Conservation (phyloP, 1,139 yeast genomes). For the Saccharomycopsis hybrid region DNA sequence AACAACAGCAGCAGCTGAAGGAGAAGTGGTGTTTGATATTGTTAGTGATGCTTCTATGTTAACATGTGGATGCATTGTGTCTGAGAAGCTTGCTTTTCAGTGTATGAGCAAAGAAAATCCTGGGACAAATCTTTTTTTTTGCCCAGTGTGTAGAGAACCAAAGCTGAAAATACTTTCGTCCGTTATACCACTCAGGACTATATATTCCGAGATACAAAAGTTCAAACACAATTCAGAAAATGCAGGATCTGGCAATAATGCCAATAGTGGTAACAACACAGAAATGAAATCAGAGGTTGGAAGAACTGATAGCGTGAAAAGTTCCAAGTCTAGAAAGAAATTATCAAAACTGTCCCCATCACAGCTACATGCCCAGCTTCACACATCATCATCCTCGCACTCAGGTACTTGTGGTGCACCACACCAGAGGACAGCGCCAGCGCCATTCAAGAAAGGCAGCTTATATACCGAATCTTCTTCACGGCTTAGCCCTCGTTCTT, state of each 20-base stretch:
- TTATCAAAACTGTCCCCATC: background rate
- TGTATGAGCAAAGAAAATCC: background rate
- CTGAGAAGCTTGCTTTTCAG: constrained; percentile 38
- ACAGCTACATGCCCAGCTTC: background rate
- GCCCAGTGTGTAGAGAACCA: constrained; percentile 44
- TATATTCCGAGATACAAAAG: constrained; percentile 25
- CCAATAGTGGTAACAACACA: too few species aligned
- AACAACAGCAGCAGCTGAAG: background rate
- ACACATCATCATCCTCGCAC: too few species aligned
- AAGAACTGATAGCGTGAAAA: background rate
- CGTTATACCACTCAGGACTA: constrained; percentile 45
- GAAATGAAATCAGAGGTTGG: too few species aligned
- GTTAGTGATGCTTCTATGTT: constrained; percentile 47
- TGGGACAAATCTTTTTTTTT: constrained; percentile 25
- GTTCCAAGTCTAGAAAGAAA: background rate
- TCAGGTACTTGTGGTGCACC: too few species aligned
- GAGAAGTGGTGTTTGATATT: constrained; percentile 20
- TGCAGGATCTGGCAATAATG: background rate
- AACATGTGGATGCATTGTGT: constrained; percentile 67
- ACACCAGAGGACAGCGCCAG: background rate
- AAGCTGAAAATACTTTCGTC: constrained; percentile 37
- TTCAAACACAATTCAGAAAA: background rate
- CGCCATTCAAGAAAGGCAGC: constrained; percentile 1
- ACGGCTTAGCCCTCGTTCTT: background rate
- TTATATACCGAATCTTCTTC: constrained; percentile 7